These are phyloP conservation scores for Fraxinus excelsior DNA, from an alignment of 257 asterid genomes.

Conservation along the genomic window DNA sequence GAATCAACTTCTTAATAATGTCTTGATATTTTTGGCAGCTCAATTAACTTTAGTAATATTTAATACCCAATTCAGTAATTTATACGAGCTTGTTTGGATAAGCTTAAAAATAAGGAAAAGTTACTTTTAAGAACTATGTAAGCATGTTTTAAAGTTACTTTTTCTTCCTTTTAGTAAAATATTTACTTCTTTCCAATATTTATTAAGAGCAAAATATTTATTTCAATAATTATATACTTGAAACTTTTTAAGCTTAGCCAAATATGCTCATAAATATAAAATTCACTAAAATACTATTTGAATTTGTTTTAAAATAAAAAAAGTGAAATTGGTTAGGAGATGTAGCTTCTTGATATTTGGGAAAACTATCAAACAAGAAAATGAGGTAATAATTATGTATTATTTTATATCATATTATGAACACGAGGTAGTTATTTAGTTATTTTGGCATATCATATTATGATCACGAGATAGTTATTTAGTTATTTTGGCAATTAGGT, in stretches of 20 bases:
- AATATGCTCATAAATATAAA: neutral
- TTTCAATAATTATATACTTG: neutral
- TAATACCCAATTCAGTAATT: neutral
- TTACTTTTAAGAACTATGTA: neutral
- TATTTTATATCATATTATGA: neutral
- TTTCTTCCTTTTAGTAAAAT: neutral
- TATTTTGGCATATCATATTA: neutral
- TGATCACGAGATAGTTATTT: neutral
- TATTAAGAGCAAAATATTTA: neutral
- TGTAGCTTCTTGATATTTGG: neutral
- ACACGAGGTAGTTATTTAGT: neutral
- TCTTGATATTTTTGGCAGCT: neutral
- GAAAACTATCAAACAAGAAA: neutral
- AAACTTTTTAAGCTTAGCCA: neutral
- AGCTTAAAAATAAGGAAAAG: neutral
- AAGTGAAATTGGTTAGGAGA: neutral
- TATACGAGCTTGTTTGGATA: neutral
- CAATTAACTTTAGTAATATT: neutral
- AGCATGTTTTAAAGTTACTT: neutral
- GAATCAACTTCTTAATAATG: neutral
- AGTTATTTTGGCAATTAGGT: neutral
- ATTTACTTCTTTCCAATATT: neutral
- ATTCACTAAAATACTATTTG: neutral
- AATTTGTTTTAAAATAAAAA: neutral
- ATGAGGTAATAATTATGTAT: neutral